These are phyloP conservation scores for Jasminum sambac DNA, from an alignment of 257 asterid species.

Conservation along the genomic window DNA sequence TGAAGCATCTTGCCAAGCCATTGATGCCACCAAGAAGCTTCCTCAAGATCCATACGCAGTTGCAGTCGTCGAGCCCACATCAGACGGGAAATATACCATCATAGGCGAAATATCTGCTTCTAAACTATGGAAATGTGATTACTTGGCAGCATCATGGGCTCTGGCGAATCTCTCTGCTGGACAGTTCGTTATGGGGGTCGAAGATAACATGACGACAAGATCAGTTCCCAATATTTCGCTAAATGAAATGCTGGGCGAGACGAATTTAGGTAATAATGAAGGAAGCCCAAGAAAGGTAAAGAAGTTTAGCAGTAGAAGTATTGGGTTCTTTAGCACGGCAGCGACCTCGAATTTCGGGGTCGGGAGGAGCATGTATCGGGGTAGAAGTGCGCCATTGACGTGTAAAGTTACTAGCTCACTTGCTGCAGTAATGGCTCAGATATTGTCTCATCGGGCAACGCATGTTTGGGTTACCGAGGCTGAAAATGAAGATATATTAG, in stretches of 20 bases:
- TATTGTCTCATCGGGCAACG: slow-evolving; percentile 90
- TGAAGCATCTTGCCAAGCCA: slow-evolving; percentile 69
- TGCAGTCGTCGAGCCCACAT: slow-evolving; percentile 74
- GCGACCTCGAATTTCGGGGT: slow-evolving; percentile 45
- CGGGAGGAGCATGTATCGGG: slow-evolving; percentile 83
- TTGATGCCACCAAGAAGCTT: slow-evolving; percentile 51
- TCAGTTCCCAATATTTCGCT: slow-evolving; percentile 41
- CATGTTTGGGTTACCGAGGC: slow-evolving; percentile 98
- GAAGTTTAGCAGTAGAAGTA: slow-evolving; percentile 75
- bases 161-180: slow-evolving; percentile 86
- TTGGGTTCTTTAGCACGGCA: slow-evolving; percentile 63
- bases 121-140: slow-evolving; percentile 90
- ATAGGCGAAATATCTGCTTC: slow-evolving; percentile 87
- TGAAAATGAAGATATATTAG: slow-evolving; percentile 64
- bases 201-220: slow-evolving; percentile 52
- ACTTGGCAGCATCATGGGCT: slow-evolving; percentile 87
- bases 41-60: slow-evolving; percentile 80
- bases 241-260: slow-evolving; percentile 31
- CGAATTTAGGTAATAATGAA: slow-evolving; percentile 35
- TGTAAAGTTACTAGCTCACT: slow-evolving; percentile 76
- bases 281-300: slow-evolving; percentile 35
- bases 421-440: slow-evolving; percentile 99
- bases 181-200: slow-evolving; percentile 91
- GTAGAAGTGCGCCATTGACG: slow-evolving; percentile 88
- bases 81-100: slow-evolving; percentile 58